Evolutionary conservation across 306 rosid species (phyloP).

Genomic region (Spatholobus suberectus): DNA sequence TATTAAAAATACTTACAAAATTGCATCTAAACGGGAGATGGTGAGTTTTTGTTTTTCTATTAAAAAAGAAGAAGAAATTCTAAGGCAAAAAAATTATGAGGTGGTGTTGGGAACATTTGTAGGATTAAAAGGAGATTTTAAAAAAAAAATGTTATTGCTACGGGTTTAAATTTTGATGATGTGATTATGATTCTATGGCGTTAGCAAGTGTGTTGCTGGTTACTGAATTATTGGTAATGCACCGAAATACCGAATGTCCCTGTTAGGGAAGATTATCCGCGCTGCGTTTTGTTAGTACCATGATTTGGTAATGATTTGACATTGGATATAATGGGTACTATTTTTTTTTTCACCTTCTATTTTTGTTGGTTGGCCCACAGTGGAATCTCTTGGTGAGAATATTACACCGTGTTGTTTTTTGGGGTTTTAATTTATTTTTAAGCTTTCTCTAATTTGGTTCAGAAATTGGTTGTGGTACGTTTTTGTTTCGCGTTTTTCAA

Average conservation of each 20-base stretch:
- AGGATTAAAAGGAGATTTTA: neutral
- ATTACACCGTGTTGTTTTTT: neutral
- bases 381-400: neutral
- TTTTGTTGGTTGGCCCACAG: conserved; percentile 17
- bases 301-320: conserved; percentile 31
- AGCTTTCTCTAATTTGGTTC: conserved; percentile 3
- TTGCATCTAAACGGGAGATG: neutral
- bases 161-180: neutral
- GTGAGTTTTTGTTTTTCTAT: neutral
- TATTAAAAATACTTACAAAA: neutral
- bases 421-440: neutral
- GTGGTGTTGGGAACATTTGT: conserved; percentile 10
- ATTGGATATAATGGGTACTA: neutral
- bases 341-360: neutral
- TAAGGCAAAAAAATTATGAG: neutral
- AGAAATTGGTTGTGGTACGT: neutral
- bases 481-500: conserved; percentile 4
- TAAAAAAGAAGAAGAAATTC: no score
- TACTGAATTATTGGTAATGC: neutral
- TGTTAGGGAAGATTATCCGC: neutral
- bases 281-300: no score
- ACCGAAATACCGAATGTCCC: neutral
- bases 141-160: neutral
- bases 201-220: neutral
- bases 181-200: neutral